Percentiles rank a stretch among this genome's conserved stretches.
phyloP scores from a whole-genome alignment of 1,139 yeast genomes.

The Waltiozyma sp. region DNA sequence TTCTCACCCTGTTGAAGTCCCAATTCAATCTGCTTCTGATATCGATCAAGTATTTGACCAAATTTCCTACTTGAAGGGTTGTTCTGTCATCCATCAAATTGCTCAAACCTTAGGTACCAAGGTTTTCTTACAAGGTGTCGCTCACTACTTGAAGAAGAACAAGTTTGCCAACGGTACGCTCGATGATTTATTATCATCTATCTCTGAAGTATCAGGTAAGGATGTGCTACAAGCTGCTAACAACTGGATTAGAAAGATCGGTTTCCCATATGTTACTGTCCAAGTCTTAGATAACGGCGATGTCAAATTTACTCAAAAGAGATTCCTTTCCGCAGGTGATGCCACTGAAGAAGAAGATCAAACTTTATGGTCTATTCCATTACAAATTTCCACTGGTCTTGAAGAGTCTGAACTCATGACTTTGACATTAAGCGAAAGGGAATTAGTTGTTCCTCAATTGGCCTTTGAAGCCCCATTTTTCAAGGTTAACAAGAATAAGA shows the following conservation, averaged over 20 bases:
- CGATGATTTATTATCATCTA: slow-evolving; percentile 46
- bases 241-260: slow-evolving; percentile 54
- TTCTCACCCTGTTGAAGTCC: slow-evolving; percentile 83
- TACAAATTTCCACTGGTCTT: slow-evolving; percentile 31
- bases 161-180: slow-evolving; percentile 53
- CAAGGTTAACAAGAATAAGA: slow-evolving; percentile 52
- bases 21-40: slow-evolving; percentile 70
- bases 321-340: slow-evolving; percentile 49
- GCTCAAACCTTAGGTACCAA: slow-evolving; percentile 70
- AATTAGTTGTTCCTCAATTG: slow-evolving; percentile 23
- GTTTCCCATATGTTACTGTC: slow-evolving; percentile 52
- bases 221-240: slow-evolving; percentile 45
- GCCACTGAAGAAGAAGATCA: slow-evolving; percentile 33
- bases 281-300: slow-evolving; percentile 18
- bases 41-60: slow-evolving; percentile 83
- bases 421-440: slow-evolving; percentile 33
- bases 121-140: slow-evolving; percentile 65
- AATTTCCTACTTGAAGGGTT: slow-evolving; percentile 76
- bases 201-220: slow-evolving; percentile 42
- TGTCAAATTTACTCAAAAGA: slow-evolving; percentile 36
- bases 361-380: slow-evolving; percentile 71
- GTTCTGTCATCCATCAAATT: slow-evolving; percentile 69
- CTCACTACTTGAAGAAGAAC: slow-evolving; percentile 59
- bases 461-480: slow-evolving; percentile 27
- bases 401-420: slow-evolving; percentile 8